Conservation (phyloP, 139 green algal genomes). For the Ettlia oleoabundans region DNA sequence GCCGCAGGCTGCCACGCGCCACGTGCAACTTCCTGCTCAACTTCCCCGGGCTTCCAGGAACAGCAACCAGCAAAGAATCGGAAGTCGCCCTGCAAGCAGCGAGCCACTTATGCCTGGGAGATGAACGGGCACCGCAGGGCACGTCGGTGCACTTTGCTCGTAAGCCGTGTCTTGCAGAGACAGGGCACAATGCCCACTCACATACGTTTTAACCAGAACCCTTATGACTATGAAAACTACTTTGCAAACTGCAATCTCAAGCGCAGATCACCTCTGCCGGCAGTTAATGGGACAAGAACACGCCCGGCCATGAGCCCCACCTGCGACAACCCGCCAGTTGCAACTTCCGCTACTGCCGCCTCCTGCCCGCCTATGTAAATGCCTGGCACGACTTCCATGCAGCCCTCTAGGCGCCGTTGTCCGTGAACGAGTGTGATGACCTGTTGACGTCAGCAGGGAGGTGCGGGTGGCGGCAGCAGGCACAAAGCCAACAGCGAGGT, state of each 20-base stretch:
- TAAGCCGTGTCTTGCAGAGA: no score
- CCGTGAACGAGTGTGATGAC: neutral
- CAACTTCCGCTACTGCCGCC: slow-evolving; percentile 8
- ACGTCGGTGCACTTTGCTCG: no score
- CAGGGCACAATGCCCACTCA: no score
- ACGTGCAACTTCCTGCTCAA: slow-evolving; percentile 53
- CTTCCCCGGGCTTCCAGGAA: slow-evolving; percentile 60
- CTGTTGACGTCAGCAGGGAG: neutral
- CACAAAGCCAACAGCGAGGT: neutral
- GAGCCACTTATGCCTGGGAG: no score
- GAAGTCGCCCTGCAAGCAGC: slow-evolving; percentile 52
- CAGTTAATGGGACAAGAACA: no score
- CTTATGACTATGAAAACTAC: no score
- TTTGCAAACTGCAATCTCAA: neutral
- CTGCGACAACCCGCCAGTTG: slow-evolving; percentile 12
- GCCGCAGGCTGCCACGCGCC: slow-evolving; percentile 64
- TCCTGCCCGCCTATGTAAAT: slow-evolving; percentile 7
- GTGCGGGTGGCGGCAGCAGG: neutral
- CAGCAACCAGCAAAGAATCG: slow-evolving; percentile 68
- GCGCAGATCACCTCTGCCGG: neutral
- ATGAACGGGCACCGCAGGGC: no score
- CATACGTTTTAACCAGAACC: no score
- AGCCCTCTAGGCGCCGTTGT: slow-evolving; percentile 10
- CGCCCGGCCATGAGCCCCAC: no score
- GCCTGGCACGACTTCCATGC: slow-evolving; percentile 14